A percentile compares a stretch with the other conserved stretches of the same genome.
phyloP scores from a whole-genome alignment of 768 basidiomycete genomes.

The Mycena albidolilacea region DNA sequence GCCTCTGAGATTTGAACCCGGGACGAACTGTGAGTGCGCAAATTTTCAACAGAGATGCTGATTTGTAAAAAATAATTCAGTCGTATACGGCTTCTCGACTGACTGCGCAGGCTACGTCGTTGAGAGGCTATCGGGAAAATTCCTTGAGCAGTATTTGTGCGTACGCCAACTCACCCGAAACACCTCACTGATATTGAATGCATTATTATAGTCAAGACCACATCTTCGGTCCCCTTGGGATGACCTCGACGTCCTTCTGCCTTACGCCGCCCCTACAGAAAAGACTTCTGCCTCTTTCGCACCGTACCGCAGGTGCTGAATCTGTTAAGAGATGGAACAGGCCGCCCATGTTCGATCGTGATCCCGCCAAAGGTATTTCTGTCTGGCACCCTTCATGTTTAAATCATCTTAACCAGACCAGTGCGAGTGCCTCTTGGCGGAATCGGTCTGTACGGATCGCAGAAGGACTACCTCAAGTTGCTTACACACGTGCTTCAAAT shows the following conservation, averaged over 20 bases:
- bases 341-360: slow-evolving; percentile 31
- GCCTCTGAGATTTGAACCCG: slow-evolving; percentile 50
- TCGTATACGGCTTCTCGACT: slow-evolving; percentile 42
- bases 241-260: slow-evolving; percentile 43
- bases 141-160: slow-evolving; percentile 49
- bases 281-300: slow-evolving; percentile 34
- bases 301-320: slow-evolving; percentile 31
- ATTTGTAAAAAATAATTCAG: too few species aligned
- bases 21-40: slow-evolving; percentile 18
- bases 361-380: slow-evolving; percentile 38
- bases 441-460: slow-evolving; percentile 19
- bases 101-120: slow-evolving; percentile 49
- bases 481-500: slow-evolving; percentile 36
- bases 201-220: slow-evolving; percentile 23
- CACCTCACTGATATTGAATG: neutral
- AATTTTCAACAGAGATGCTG: too few species aligned
- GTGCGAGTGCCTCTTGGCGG: slow-evolving; percentile 9
- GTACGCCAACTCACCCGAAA: slow-evolving; percentile 27
- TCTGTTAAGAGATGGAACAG: slow-evolving; percentile 29
- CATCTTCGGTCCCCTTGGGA: slow-evolving; percentile 41
- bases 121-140: slow-evolving; percentile 45
- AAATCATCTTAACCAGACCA: neutral
- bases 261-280: slow-evolving; percentile 35
- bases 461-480: slow-evolving; percentile 41
- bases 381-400: neutral